Evolutionary conservation across 2,329 filamentous ascomycete species (phyloP).

Genomic region (Cladosporium cucumerinum): DNA sequence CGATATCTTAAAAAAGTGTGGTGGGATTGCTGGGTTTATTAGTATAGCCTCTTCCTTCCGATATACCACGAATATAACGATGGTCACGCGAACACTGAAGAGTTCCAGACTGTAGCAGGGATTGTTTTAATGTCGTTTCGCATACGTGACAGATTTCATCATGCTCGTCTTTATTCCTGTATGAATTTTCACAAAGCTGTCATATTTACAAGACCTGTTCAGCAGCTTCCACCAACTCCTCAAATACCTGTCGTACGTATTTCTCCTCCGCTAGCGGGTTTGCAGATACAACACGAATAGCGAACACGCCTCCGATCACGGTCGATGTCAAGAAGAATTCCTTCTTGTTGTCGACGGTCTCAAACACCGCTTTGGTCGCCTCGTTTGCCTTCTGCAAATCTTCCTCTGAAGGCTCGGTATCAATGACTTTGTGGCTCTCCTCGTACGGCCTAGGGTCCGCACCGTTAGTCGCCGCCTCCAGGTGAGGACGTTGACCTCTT

Average conservation of each 20-base stretch:
- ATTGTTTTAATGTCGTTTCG: not conserved
- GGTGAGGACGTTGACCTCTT: conserved; percentile 25
- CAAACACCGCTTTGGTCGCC: conserved; percentile 71
- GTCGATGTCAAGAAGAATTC: conserved; percentile 81
- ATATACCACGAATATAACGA: conserved; percentile 15
- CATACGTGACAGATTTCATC: not conserved
- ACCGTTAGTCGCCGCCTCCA: conserved; percentile 21
- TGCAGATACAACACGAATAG: conserved; percentile 76
- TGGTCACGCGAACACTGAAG: conserved; percentile 4
- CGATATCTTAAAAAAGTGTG: conserved; percentile 1
- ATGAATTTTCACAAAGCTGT: not conserved
- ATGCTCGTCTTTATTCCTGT: not conserved
- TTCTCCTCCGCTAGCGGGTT: conserved; percentile 67
- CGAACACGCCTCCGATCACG: conserved; percentile 68
- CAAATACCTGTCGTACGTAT: conserved; percentile 70
- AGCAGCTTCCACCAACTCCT: conserved; percentile 63
- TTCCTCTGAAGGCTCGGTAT: conserved; percentile 33
- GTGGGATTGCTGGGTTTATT: conserved; percentile 1
- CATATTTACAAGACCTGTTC: conserved; percentile 49
- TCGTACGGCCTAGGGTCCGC: conserved; percentile 29
- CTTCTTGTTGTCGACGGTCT: conserved; percentile 67
- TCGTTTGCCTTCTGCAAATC: conserved; percentile 59
- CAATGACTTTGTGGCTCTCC: conserved; percentile 26
- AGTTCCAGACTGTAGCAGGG: conserved; percentile 53
- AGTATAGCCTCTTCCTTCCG: not conserved